A percentile compares a stretch with the other conserved stretches of the same genome.
Evolutionary conservation across 2,329 filamentous ascomycete species (phyloP).

Genomic region (Cladosporium sp.): DNA sequence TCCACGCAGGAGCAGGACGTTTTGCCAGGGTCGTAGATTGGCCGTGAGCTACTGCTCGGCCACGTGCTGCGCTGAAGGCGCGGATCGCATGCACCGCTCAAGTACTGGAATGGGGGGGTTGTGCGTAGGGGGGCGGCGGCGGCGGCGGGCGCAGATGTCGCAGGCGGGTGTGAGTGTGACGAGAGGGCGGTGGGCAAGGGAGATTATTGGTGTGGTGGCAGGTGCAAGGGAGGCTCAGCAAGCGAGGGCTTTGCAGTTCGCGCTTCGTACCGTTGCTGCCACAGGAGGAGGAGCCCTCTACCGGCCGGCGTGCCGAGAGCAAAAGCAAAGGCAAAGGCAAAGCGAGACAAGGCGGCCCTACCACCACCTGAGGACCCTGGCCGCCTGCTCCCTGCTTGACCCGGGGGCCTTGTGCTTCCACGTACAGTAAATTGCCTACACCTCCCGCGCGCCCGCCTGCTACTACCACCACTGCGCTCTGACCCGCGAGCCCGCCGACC

Average conservation of each 20-base stretch:
- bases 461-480: background rate
- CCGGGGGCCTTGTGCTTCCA: background rate
- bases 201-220: conserved; percentile 1
- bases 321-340: no score
- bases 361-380: background rate
- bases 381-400: background rate
- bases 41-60: conserved; percentile 12
- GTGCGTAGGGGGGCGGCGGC: background rate
- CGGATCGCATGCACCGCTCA: conserved; percentile 8
- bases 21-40: conserved; percentile 12
- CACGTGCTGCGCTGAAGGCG: conserved; percentile 8
- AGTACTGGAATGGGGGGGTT: background rate
- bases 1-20: conserved; percentile 11
- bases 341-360: no score
- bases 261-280: no score
- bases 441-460: background rate
- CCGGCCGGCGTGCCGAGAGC: no score
- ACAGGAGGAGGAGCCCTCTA: no score
- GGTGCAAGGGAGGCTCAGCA: background rate
- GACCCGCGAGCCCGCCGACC: background rate
- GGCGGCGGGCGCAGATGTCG: background rate
- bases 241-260: background rate
- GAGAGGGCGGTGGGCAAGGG: background rate
- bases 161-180: background rate
- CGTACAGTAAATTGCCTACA: background rate